phyloP scores from a whole-genome alignment of 768 basidiomycete species.

The Gautieria morchelliformis region DNA sequence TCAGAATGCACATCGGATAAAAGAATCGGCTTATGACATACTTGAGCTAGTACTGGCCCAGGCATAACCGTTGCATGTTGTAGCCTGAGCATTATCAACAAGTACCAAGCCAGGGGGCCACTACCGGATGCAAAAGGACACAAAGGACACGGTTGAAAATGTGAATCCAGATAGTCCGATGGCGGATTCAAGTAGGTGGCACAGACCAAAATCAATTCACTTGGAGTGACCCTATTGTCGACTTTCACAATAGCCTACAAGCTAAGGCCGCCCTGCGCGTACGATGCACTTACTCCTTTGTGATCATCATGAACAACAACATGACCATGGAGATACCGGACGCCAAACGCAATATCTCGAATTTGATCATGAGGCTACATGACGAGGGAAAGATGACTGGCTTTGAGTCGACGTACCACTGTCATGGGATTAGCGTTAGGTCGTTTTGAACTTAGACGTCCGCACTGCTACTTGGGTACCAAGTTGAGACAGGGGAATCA shows the following conservation, averaged over 20 bases:
- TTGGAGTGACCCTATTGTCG: constrained; percentile 3
- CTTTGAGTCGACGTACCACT: neutral
- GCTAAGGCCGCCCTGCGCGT: neutral
- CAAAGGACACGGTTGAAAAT: neutral
- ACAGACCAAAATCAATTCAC: constrained; percentile 9
- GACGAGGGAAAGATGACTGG: neutral
- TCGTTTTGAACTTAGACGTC: constrained; percentile 1
- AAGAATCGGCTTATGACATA: neutral
- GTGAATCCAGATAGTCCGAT: neutral
- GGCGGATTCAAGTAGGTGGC: neutral
- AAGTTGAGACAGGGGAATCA: neutral
- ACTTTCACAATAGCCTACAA: constrained; percentile 8
- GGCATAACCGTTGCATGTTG: constrained; percentile 3
- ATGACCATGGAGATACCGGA: constrained; percentile 14
- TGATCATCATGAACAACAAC: constrained; percentile 16
- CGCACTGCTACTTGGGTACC: neutral
- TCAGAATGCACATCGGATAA: neutral
- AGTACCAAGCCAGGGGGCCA: constrained; percentile 1
- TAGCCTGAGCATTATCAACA: neutral
- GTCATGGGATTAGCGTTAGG: neutral
- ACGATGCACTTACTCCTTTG: constrained; percentile 11
- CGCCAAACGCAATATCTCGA: constrained; percentile 11
- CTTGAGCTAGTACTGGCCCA: constrained; percentile 2
- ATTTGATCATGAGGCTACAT: constrained; percentile 2
- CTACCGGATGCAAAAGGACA: no score